A percentile compares a stretch with the other conserved stretches of the same genome.
Evolutionary conservation across 306 rosid species (phyloP).

Genomic region (Rosa persica): DNA sequence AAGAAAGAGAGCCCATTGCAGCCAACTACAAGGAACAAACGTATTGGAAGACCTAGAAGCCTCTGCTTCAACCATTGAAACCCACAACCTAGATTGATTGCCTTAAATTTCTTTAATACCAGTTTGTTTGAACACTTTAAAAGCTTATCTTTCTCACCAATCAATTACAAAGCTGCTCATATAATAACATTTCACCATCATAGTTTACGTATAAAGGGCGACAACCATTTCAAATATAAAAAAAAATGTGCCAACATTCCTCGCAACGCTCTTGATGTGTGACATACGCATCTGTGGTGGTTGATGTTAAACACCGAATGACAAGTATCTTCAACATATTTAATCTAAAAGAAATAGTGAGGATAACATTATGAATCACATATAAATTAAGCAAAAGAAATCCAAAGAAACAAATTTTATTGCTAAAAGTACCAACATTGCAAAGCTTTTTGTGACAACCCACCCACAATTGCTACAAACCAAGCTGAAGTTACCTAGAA

Average conservation of each 20-base stretch:
- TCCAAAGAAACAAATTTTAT: neutral
- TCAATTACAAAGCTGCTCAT: neutral
- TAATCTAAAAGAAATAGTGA: neutral
- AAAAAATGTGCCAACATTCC: neutral
- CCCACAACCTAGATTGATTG: neutral
- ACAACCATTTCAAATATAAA: no score
- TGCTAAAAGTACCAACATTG: neutral
- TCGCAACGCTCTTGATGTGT: neutral
- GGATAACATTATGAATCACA: neutral
- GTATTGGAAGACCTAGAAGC: neutral
- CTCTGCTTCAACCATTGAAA: neutral
- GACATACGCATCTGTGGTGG: neutral
- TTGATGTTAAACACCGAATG: neutral
- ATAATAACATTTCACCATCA: neutral
- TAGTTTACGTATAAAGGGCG: neutral
- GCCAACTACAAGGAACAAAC: neutral
- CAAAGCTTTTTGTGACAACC: neutral
- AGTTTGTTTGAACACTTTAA: neutral
- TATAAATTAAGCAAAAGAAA: slow-evolving; percentile 1
- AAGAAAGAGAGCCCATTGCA: neutral
- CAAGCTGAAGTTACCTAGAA: neutral
- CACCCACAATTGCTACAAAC: neutral
- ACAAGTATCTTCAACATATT: neutral
- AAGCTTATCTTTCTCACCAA: neutral
- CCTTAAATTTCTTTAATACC: neutral